These are phyloP conservation scores for Trametes maxima DNA, from an alignment of 768 basidiomycete genomes.

Conservation along the genomic window DNA sequence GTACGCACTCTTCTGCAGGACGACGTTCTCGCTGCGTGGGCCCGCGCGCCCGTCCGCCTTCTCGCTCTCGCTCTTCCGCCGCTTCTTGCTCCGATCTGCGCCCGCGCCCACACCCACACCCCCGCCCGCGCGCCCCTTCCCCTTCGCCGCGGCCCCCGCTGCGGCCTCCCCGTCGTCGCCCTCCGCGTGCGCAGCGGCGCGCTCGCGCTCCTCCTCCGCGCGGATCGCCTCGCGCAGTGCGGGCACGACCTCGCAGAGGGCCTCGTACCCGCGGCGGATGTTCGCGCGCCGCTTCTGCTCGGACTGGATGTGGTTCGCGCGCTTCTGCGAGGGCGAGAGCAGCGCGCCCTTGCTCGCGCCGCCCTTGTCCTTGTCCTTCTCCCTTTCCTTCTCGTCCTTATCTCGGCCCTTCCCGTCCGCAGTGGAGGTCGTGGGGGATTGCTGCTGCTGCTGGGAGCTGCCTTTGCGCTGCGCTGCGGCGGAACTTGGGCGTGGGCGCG, in stretches of 20 bases:
- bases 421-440: background rate
- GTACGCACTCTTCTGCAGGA: conserved; percentile 81
- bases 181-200: conserved; percentile 5
- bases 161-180: conserved; percentile 5
- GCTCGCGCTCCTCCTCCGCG: conserved; percentile 63
- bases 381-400: background rate
- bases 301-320: conserved; percentile 90
- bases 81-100: conserved; percentile 31
- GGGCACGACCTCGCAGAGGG: conserved; percentile 82
- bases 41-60: conserved; percentile 87
- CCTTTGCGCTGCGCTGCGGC: background rate
- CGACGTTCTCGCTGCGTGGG: conserved; percentile 88
- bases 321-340: conserved; percentile 83
- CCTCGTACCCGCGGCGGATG: conserved; percentile 87
- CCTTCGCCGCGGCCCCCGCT: conserved; percentile 35
- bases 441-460: background rate
- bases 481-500: conserved; percentile 7
- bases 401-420: background rate
- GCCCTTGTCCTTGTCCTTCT: background rate
- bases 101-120: conserved; percentile 25
- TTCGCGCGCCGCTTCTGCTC: conserved; percentile 95
- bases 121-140: conserved; percentile 1
- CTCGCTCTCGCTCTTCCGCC: conserved; percentile 41
- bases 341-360: conserved; percentile 43
- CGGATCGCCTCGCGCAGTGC: conserved; percentile 78